Conservation (phyloP, 371 early-diverging fungal genomes). For the Circinella umbellata region DNA sequence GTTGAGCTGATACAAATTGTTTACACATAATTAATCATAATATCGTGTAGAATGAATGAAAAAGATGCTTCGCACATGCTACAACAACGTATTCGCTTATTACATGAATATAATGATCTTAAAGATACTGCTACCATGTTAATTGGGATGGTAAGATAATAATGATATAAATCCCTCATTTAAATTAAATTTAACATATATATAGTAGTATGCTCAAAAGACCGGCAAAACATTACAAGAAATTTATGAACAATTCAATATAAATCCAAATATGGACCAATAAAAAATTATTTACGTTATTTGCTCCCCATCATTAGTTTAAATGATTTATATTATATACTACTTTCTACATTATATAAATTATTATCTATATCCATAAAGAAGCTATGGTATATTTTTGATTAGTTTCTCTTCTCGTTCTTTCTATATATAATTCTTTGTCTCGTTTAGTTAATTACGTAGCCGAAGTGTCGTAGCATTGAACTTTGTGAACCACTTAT, state of each 20-base stretch:
- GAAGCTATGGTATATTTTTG: too few species aligned
- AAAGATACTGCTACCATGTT: slow-evolving; percentile 21
- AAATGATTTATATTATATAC: too few species aligned
- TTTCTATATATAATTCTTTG: too few species aligned
- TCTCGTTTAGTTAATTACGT: too few species aligned
- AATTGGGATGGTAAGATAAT: slow-evolving; percentile 15
- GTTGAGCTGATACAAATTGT: neutral
- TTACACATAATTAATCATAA: neutral
- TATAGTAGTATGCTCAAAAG: slow-evolving; percentile 19
- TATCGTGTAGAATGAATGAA: slow-evolving; percentile 14
- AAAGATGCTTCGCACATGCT: slow-evolving; percentile 11
- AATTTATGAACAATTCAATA: slow-evolving; percentile 8
- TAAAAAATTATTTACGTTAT: neutral
- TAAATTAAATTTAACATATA: neutral
- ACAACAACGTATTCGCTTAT: slow-evolving; percentile 14
- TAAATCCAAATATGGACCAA: neutral
- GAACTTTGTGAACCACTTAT: too few species aligned
- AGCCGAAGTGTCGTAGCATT: too few species aligned
- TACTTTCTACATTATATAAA: too few species aligned
- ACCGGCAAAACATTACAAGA: slow-evolving; percentile 3
- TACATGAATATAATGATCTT: slow-evolving; percentile 30
- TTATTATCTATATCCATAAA: too few species aligned
- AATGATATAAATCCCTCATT: neutral
- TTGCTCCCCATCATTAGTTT: too few species aligned
- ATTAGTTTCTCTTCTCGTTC: too few species aligned